These are phyloP conservation scores for Phytophthora pluvialis DNA, from an alignment of 352 stramenopile genomes.

Conservation along the genomic window DNA sequence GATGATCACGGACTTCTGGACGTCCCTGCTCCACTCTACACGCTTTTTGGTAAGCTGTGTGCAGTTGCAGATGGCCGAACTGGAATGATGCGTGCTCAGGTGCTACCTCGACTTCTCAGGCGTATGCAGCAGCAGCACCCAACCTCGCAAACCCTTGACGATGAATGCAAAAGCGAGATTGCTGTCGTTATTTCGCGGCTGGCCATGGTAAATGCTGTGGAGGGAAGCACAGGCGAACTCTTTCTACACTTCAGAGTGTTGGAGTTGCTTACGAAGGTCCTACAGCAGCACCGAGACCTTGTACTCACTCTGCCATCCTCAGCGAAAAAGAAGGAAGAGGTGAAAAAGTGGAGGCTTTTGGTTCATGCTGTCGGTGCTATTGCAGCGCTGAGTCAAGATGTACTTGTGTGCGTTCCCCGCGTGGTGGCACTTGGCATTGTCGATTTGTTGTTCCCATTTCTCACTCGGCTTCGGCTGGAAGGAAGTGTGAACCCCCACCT, in stretches of 20 bases:
- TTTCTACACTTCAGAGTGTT: slow-evolving; percentile 74
- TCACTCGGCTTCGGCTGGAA: slow-evolving; percentile 11
- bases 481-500: slow-evolving; percentile 31
- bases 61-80: slow-evolving; percentile 58
- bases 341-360: slow-evolving; percentile 50
- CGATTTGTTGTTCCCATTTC: slow-evolving; percentile 43
- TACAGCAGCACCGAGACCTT: slow-evolving; percentile 26
- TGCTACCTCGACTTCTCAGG: slow-evolving; percentile 74
- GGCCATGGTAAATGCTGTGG: slow-evolving; percentile 57
- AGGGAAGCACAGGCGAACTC: slow-evolving; percentile 74
- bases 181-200: slow-evolving; percentile 56
- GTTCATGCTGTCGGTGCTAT: slow-evolving; percentile 57
- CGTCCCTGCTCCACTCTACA: slow-evolving; percentile 71
- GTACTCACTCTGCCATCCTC: slow-evolving; percentile 6
- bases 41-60: slow-evolving; percentile 69
- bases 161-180: slow-evolving; percentile 74
- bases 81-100: slow-evolving; percentile 65
- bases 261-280: slow-evolving; percentile 48
- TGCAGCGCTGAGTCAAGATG: slow-evolving; percentile 64
- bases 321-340: slow-evolving; percentile 29
- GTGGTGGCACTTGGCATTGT: slow-evolving; percentile 55
- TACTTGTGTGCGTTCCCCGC: slow-evolving; percentile 63
- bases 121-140: slow-evolving; percentile 57
- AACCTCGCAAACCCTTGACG: slow-evolving; percentile 28
- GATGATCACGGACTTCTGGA: slow-evolving; percentile 55